These are phyloP conservation scores for Isabelozyma heimii DNA, from an alignment of 805 yeast genomes.

Conservation along the genomic window DNA sequence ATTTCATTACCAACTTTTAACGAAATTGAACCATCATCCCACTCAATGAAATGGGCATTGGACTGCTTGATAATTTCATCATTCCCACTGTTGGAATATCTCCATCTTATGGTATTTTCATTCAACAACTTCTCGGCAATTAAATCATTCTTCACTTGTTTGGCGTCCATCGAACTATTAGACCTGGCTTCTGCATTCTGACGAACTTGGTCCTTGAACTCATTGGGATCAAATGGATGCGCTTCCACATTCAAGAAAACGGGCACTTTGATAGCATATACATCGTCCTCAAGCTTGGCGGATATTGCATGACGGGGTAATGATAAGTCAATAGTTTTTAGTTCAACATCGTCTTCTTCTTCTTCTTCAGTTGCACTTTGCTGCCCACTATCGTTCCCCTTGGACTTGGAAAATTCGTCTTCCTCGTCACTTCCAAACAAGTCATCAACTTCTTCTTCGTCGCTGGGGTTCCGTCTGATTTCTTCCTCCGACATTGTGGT, in stretches of 20 bases:
- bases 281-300: conserved; percentile 32
- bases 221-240: conserved; percentile 75
- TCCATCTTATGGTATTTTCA: conserved; percentile 91
- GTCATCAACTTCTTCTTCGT: conserved; percentile 30
- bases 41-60: conserved; percentile 83
- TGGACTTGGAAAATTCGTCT: conserved; percentile 25
- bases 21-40: conserved; percentile 92
- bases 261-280: conserved; percentile 65
- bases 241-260: conserved; percentile 81
- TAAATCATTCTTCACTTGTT: conserved; percentile 44
- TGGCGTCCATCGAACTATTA: conserved; percentile 27
- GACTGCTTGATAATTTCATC: conserved; percentile 80
- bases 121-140: conserved; percentile 65
- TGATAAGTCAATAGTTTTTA: conserved; percentile 35
- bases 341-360: conserved; percentile 28
- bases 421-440: conserved; percentile 31
- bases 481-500: conserved; percentile 25
- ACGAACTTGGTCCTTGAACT: conserved; percentile 53
- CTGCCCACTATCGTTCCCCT: conserved; percentile 9
- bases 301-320: conserved; percentile 51
- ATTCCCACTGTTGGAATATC: conserved; percentile 73
- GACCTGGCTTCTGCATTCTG: conserved; percentile 31
- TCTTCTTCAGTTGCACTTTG: conserved; percentile 24
- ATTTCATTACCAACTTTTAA: conserved; percentile 83
- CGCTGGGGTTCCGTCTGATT: conserved; percentile 11